Percentiles rank a stretch among this genome's conserved stretches.
Conservation (phyloP, 2,329 filamentous ascomycete genomes). For the Grosmannia penicillata region DNA sequence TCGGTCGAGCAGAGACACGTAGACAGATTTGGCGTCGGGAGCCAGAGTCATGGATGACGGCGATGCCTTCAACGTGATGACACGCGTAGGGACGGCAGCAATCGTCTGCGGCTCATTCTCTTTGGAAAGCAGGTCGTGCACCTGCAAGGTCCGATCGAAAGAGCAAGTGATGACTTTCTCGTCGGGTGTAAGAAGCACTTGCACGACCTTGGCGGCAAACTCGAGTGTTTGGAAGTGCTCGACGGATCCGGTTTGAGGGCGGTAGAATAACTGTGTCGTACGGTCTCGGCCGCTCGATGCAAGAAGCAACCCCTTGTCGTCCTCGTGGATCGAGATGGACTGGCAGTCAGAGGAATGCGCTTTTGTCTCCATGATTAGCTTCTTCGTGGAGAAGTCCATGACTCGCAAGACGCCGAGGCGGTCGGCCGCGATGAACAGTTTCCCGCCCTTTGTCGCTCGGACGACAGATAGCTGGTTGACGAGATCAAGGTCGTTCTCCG, state of each 20-base stretch:
- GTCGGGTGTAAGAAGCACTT: constrained; percentile 57
- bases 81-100: constrained; percentile 62
- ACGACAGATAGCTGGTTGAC: constrained; percentile 46
- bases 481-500: constrained; percentile 33
- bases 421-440: constrained; percentile 68
- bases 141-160: constrained; percentile 71
- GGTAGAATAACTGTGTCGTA: constrained; percentile 79
- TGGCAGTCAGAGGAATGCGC: constrained; percentile 80
- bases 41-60: constrained; percentile 71
- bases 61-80: constrained; percentile 72
- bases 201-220: constrained; percentile 73
- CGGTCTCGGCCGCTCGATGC: constrained; percentile 79
- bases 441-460: constrained; percentile 43
- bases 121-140: constrained; percentile 63
- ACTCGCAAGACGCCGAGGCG: constrained; percentile 69
- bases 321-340: constrained; percentile 59
- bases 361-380: constrained; percentile 56
- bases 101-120: constrained; percentile 48
- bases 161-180: constrained; percentile 75
- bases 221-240: constrained; percentile 85
- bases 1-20: constrained; percentile 45
- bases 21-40: constrained; percentile 42
- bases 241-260: constrained; percentile 40
- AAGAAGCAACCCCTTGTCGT: constrained; percentile 47
- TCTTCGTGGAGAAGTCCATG: constrained; percentile 45